These are phyloP conservation scores for Penicillium griseofulvum DNA, from an alignment of 2,329 filamentous ascomycete genomes.

Conservation along the genomic window DNA sequence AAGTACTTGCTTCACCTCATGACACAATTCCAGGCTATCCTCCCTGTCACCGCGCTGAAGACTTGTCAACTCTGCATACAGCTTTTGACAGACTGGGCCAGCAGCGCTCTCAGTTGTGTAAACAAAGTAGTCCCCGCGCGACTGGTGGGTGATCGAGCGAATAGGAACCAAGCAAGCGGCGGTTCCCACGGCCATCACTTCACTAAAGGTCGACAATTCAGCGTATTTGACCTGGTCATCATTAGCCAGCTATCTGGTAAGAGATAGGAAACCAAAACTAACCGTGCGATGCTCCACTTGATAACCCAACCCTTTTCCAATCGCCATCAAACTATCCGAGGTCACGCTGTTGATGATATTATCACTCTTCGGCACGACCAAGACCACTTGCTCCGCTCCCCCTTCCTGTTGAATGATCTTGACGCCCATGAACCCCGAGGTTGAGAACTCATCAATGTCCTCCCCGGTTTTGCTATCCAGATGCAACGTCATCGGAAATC, in stretches of 20 bases:
- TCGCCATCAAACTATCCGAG: constrained; percentile 47
- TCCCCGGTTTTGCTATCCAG: constrained; percentile 79
- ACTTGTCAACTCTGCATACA: constrained; percentile 1
- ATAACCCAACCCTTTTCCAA: constrained; percentile 75
- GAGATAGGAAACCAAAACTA: background rate
- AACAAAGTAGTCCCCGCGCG: constrained; percentile 52
- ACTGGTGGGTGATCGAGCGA: constrained; percentile 67
- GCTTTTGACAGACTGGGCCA: background rate
- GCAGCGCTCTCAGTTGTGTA: background rate
- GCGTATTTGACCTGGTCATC: constrained; percentile 51
- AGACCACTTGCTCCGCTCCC: constrained; percentile 56
- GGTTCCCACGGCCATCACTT: constrained; percentile 86
- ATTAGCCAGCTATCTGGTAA: background rate
- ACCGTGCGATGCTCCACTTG: constrained; percentile 65
- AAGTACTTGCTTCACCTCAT: background rate
- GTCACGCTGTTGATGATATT: constrained; percentile 83
- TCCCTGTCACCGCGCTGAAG: constrained; percentile 1
- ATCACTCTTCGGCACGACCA: constrained; percentile 78
- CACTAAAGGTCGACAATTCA: constrained; percentile 61
- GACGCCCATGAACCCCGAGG: constrained; percentile 82
- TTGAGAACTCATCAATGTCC: constrained; percentile 90
- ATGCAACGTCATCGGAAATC: constrained; percentile 86
- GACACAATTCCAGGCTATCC: background rate
- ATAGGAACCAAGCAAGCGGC: constrained; percentile 86
- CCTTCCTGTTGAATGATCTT: constrained; percentile 38